A percentile compares a stretch with the other conserved stretches of the same genome.
Conservation (phyloP, 2,329 filamentous ascomycete genomes). For the Thelonectria olida region DNA sequence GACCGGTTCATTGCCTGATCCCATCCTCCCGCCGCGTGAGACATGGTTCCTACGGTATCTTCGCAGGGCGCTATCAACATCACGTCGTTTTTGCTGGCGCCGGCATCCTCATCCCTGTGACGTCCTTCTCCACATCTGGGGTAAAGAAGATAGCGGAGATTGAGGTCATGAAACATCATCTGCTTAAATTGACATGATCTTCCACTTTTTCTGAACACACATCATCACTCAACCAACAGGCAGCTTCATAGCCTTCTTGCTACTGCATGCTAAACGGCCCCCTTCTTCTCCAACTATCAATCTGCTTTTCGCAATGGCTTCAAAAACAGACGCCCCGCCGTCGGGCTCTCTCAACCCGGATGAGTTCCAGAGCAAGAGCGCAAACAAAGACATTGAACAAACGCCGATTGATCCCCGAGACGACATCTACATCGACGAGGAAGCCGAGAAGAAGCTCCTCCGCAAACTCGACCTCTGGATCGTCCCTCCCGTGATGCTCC, state of each 20-base stretch:
- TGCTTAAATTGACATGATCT: constrained; percentile 8
- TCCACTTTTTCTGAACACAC: background rate
- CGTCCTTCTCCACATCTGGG: constrained; percentile 14
- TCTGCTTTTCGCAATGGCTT: constrained; percentile 23
- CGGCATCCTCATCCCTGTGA: background rate
- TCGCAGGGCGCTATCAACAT: background rate
- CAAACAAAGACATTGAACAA: constrained; percentile 34
- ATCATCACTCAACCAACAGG: background rate
- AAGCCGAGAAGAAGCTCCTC: constrained; percentile 52
- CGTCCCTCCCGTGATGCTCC: constrained; percentile 67
- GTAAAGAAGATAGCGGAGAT: constrained; percentile 14
- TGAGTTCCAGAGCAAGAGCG: background rate
- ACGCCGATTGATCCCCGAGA: constrained; percentile 17
- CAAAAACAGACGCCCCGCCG: constrained; percentile 13
- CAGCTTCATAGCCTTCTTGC: background rate
- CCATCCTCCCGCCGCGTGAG: background rate
- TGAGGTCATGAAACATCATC: background rate
- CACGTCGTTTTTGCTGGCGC: background rate
- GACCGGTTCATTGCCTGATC: background rate
- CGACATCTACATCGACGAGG: constrained; percentile 42
- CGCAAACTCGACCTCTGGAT: constrained; percentile 70
- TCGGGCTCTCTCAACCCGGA: background rate
- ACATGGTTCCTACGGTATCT: background rate
- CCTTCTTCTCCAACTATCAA: background rate
- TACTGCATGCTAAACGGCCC: background rate